Evolutionary conservation across 129 eudicot genomes (phyloP).

Genomic region (Helianthus tuberosus): DNA sequence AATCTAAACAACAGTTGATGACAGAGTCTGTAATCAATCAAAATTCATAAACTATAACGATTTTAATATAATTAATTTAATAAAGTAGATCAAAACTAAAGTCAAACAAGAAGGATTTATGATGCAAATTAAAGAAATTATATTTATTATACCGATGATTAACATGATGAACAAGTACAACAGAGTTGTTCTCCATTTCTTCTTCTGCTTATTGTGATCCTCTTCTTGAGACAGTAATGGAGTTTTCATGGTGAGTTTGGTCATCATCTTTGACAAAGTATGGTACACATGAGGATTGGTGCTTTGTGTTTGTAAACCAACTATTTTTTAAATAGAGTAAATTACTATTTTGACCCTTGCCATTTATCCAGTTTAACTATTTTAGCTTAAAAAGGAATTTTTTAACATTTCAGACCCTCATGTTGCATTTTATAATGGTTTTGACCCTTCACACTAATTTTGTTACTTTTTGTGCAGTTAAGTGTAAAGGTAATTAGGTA

Average conservation of each 20-base stretch:
- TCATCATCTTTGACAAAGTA: slow-evolving; percentile 8
- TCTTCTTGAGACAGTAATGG: slow-evolving; percentile 28
- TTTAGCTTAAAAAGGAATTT: no score
- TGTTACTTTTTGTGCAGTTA: no score
- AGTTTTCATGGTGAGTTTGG: slow-evolving; percentile 8
- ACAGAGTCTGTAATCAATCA: no score
- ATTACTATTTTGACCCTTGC: no score
- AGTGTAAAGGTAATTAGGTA: no score
- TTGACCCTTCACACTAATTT: no score
- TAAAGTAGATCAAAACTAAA: background rate
- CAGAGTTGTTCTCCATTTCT: slow-evolving; percentile 38
- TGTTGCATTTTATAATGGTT: no score
- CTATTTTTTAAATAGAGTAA: background rate
- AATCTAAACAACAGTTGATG: no score
- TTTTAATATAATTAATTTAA: background rate
- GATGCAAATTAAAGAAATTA: slow-evolving; percentile 32
- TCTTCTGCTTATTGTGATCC: background rate
- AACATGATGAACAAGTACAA: slow-evolving; percentile 24
- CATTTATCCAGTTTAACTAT: no score
- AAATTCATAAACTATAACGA: background rate
- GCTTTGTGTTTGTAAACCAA: background rate
- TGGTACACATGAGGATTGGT: slow-evolving; percentile 15
- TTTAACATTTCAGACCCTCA: no score
- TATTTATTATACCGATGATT: slow-evolving; percentile 24
- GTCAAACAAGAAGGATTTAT: background rate